Evolutionary conservation across 352 stramenopile species (phyloP), one percentile per base, ranked within the genome.

Genomic region (Phytophthora tentaculata): DNA sequence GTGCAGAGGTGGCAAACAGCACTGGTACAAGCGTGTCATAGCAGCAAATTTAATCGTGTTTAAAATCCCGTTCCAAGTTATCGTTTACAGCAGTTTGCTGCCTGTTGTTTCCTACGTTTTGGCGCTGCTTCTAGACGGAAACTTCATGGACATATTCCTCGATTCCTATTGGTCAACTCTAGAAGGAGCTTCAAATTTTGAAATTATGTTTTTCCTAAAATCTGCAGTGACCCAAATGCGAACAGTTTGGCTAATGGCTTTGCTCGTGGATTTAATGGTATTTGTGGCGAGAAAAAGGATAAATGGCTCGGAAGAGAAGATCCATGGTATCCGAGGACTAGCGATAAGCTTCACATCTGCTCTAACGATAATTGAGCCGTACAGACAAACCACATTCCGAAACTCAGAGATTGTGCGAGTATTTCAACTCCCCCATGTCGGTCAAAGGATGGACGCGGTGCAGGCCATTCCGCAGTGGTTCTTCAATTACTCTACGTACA

Each of bases 1-100:
- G 49, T 5, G 10, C 1, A 19, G 14, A 29, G 2, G 16, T 3
- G n/a, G n/a, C 5, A 9, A 19, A 3, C n/a, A 16, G 4, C 22
- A 3, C 64, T 17, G 10, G 60, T 17, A 28, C 22, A 47, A 50
- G 9, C 50, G 37, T 24, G 17, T 53, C 12, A 14, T 52, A 4
- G 66, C 43, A 3, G 52, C 71, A 8, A 14, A 70, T 22, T 14
- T 22, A 5, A 77, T 67, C 5, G 35, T 85, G 47, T 55, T 64
- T 10, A 76, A 67, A 39, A 80, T 90, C 26, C 81, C 80, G n/a
- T 83, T 83, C 39, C 76, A 90, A 35, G 71, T 80, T 0, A 69
- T 88, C 12, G 67, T 90, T 0, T 90, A 90, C 43, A 64, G 71
- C 19, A 86, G 71, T 14, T 64, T 69, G 24, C 52, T 89, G 10